These are phyloP conservation scores for Solanum chacoense DNA, from an alignment of 305 asterid species.

Conservation along the genomic window DNA sequence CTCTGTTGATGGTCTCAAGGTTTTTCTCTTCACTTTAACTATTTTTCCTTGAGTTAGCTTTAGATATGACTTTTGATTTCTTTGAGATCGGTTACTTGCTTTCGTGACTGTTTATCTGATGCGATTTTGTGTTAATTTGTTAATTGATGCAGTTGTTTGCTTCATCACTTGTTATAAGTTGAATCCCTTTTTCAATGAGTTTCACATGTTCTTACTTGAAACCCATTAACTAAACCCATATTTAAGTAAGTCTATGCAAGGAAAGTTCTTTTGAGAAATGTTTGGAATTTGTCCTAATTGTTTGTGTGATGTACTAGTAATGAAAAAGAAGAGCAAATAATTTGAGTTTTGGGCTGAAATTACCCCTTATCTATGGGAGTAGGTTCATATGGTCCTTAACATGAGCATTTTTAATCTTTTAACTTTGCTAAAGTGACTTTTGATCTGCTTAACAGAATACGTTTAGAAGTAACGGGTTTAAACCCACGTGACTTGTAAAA, in stretches of 20 bases:
- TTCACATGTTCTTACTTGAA: not conserved
- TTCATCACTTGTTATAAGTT: not conserved
- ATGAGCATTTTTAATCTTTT: not conserved
- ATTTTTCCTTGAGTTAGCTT: not conserved
- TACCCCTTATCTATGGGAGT: not conserved
- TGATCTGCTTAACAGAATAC: not conserved
- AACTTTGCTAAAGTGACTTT: not conserved
- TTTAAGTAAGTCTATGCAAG: not conserved
- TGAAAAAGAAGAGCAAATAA: not conserved
- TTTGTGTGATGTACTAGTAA: not conserved
- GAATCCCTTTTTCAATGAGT: not conserved
- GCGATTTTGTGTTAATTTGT: not conserved
- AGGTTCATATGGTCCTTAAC: not conserved
- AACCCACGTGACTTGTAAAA: not conserved
- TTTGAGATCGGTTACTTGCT: not conserved
- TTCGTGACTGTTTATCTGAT: not conserved
- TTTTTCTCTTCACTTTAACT: not conserved
- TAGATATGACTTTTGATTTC: not conserved
- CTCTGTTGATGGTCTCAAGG: conserved; percentile 94
- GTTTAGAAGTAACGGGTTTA: not conserved
- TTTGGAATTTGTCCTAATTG: not conserved
- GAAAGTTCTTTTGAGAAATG: not conserved
- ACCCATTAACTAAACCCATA: not conserved
- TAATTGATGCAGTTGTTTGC: not conserved
- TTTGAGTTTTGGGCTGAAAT: not conserved